Conservation (phyloP, 805 yeast species). For the Nakazawaea ishiwadae region DNA sequence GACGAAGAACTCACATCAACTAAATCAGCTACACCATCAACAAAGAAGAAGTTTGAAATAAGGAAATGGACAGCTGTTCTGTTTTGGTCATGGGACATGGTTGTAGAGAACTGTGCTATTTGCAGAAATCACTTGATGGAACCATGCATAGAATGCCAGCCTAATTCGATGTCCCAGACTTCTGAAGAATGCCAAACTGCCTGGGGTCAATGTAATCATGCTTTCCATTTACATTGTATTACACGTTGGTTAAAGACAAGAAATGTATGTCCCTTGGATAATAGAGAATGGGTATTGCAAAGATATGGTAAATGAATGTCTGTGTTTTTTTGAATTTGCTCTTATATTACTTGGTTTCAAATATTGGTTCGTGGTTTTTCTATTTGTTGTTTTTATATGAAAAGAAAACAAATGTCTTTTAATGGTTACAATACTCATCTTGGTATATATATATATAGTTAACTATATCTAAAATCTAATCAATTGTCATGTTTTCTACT, state of each 20-base stretch:
- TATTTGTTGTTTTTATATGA: not conserved
- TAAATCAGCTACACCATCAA: not conserved
- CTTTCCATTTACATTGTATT: slow-evolving; percentile 97
- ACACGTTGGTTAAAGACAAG: slow-evolving; percentile 93
- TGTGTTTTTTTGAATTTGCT: not conserved
- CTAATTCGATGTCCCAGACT: slow-evolving; percentile 59
- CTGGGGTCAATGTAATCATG: slow-evolving; percentile 96
- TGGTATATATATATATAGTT: no score
- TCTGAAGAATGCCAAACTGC: slow-evolving; percentile 87
- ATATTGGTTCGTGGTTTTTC: not conserved
- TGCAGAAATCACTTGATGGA: slow-evolving; percentile 98
- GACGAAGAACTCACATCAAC: not conserved
- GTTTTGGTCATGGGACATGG: slow-evolving; percentile 99
- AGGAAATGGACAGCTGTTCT: slow-evolving; percentile 99
- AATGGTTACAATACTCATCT: no score
- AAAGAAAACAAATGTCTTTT: no score
- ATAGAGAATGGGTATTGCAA: slow-evolving; percentile 70
- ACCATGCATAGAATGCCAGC: slow-evolving; percentile 95
- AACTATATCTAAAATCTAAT: not conserved
- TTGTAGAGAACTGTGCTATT: slow-evolving; percentile 94
- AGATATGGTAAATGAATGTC: slow-evolving; percentile 12
- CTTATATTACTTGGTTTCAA: not conserved
- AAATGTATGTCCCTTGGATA: slow-evolving; percentile 95
- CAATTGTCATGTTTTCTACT: no score
- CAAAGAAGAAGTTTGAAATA: slow-evolving; percentile 79